Base-by-base conservation (phyloP, 306 rosid genomes). In the Quercus rubra region DNA sequence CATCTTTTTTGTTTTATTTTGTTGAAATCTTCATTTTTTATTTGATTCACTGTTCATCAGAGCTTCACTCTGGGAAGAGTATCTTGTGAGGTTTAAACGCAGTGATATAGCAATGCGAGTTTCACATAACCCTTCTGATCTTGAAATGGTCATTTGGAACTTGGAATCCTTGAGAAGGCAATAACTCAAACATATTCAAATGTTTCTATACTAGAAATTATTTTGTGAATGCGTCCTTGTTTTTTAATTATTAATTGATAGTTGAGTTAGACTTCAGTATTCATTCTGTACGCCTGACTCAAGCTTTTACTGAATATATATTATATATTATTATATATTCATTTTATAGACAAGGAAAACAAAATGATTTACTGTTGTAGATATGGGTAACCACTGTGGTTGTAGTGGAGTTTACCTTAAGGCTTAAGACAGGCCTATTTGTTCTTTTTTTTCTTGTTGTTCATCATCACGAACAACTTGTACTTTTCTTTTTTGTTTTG, bases 51-150 rank as follows among this genome's bases (percentile, higher is more conserved):
- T 78, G 78, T 43, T 83, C n/a, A 67, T 31, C 66, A 70, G 88
- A 81, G 80, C 85, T 74, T 78, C 85, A 74, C 54, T 75, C 58
- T 73, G 68, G 78, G 51, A 63, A 81, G 80, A 70, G 21, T 56
- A 56, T 75, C 23, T 31, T 23, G 69, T 81, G 88, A 81, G 61
- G 88, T 52, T 81, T 81, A 74, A 85, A 85, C 80, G 5, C 88
- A 70, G 88, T 81, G 88, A 79, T 78, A 85, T 70, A 81, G 49
- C 41, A 78, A 78, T 70, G 8, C 23, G 85, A 79, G 88, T 68
- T 77, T 56, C 66, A 25, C 55, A 43, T 1, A 62, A 28, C 51
- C 82, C 81, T 62, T 78, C 33, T 73, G 82, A 76, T 74, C 74
- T 18, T 74, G 76, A 78, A 74, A 85, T 56, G 83, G n/a, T 85